A percentile compares a stretch with the other conserved stretches of the same genome.
Conservation (phyloP, 1,284 basidiomycete genomes). For the Grifola frondosa region DNA sequence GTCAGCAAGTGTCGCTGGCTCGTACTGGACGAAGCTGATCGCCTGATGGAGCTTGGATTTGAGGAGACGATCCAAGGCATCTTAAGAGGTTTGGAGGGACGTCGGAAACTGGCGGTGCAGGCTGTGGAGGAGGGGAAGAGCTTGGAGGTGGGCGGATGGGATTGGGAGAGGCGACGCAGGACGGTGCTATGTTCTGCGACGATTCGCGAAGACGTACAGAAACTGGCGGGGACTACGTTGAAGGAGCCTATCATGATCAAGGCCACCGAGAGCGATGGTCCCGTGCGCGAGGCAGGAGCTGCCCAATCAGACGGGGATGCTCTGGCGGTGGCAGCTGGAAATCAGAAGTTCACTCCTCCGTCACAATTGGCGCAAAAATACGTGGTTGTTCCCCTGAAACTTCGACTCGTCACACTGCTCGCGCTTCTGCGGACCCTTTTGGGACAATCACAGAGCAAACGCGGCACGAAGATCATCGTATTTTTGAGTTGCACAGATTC, state of each 20-base stretch:
- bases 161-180: slow-evolving; percentile 74
- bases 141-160: slow-evolving; percentile 80
- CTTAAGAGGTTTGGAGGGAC: slow-evolving; percentile 80
- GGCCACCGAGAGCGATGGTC: slow-evolving; percentile 51
- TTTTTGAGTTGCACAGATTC: slow-evolving; percentile 97
- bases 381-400: slow-evolving; percentile 89
- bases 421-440: slow-evolving; percentile 82
- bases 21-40: slow-evolving; percentile 95
- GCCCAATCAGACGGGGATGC: slow-evolving; percentile 6
- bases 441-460: slow-evolving; percentile 50
- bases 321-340: slow-evolving; percentile 18
- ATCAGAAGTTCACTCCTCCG: slow-evolving; percentile 86
- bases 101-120: slow-evolving; percentile 70
- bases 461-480: slow-evolving; percentile 79
- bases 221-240: slow-evolving; percentile 84
- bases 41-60: slow-evolving; percentile 74
- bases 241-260: slow-evolving; percentile 74
- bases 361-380: slow-evolving; percentile 95
- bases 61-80: slow-evolving; percentile 77
- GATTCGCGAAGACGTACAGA: slow-evolving; percentile 92
- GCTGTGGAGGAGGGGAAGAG: slow-evolving; percentile 72
- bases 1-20: slow-evolving; percentile 95
- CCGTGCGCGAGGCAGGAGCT: slow-evolving; percentile 15
- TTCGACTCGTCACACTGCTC: slow-evolving; percentile 88
- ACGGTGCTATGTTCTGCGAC: slow-evolving; percentile 97